A percentile compares a stretch with the other conserved stretches of the same genome.
Conservation (phyloP, 805 yeast genomes). For the Zygosaccharomyces siamensis region DNA sequence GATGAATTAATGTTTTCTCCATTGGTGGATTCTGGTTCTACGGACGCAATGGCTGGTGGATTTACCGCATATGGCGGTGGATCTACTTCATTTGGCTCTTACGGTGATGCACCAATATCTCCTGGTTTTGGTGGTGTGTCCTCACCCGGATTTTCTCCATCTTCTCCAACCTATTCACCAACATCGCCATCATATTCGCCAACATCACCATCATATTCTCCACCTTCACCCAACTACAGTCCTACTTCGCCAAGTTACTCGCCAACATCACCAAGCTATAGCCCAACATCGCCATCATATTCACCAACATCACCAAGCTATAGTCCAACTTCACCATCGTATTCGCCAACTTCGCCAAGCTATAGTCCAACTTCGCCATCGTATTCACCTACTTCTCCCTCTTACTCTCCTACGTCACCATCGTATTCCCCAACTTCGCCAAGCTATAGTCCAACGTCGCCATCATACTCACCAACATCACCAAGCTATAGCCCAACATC, state of each 20-base stretch:
- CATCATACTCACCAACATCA: constrained; percentile 56
- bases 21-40: constrained; percentile 76
- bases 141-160: constrained; percentile 66
- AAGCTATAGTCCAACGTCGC: constrained; percentile 59
- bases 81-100: constrained; percentile 47
- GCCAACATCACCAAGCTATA: constrained; percentile 69
- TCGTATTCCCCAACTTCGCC: constrained; percentile 47
- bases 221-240: constrained; percentile 62
- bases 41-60: constrained; percentile 71
- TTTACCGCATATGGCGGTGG: constrained; percentile 75
- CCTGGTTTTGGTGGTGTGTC: constrained; percentile 55
- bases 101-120: constrained; percentile 52
- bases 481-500: constrained; percentile 61
- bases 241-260: constrained; percentile 80
- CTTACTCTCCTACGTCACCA: constrained; percentile 49
- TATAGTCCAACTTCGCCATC: constrained; percentile 50
- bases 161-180: constrained; percentile 75
- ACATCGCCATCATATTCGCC: constrained; percentile 81
- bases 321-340: constrained; percentile 55
- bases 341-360: constrained; percentile 74
- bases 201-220: constrained; percentile 71
- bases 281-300: constrained; percentile 64
- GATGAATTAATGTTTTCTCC: constrained; percentile 91
- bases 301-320: constrained; percentile 74
- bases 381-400: too few relatives aligned